phyloP scores from a whole-genome alignment of 2,329 filamentous ascomycete genomes.

The Penicillium digitatum region DNA sequence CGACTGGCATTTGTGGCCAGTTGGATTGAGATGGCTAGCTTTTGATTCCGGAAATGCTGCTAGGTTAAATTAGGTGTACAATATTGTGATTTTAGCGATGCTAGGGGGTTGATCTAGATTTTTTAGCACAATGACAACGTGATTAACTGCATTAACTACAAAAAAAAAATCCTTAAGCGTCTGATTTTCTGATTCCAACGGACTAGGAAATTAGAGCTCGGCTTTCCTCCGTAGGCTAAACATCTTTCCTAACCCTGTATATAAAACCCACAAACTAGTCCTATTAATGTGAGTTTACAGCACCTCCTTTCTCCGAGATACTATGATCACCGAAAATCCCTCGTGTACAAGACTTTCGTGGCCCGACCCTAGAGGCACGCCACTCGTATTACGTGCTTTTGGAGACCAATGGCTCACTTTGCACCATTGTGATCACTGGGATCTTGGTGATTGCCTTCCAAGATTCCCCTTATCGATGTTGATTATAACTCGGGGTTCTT shows the following conservation, averaged over 20 bases:
- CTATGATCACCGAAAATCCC: not conserved
- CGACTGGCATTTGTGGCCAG: slow-evolving; percentile 76
- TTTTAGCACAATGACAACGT: not conserved
- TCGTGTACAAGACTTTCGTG: not conserved
- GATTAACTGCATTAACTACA: not conserved
- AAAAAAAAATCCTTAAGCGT: not conserved
- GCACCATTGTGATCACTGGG: not conserved
- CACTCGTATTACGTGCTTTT: not conserved
- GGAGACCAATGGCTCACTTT: not conserved
- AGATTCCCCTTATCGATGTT: not conserved
- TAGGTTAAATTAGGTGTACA: not conserved
- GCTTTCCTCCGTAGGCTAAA: not conserved
- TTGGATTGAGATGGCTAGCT: slow-evolving; percentile 77
- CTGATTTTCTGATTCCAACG: too few relatives aligned
- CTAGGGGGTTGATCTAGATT: not conserved
- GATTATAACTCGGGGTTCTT: not conserved
- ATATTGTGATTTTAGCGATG: slow-evolving; percentile 5
- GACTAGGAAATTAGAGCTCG: not conserved
- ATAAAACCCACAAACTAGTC: not conserved
- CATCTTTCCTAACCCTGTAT: not conserved
- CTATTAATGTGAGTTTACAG: not conserved
- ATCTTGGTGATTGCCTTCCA: not conserved
- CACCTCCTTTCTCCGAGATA: not conserved
- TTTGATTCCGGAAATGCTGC: slow-evolving; percentile 48
- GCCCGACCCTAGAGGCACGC: not conserved